phyloP scores from a whole-genome alignment of 352 stramenopile genomes.

The Phytophthora parvispora region DNA sequence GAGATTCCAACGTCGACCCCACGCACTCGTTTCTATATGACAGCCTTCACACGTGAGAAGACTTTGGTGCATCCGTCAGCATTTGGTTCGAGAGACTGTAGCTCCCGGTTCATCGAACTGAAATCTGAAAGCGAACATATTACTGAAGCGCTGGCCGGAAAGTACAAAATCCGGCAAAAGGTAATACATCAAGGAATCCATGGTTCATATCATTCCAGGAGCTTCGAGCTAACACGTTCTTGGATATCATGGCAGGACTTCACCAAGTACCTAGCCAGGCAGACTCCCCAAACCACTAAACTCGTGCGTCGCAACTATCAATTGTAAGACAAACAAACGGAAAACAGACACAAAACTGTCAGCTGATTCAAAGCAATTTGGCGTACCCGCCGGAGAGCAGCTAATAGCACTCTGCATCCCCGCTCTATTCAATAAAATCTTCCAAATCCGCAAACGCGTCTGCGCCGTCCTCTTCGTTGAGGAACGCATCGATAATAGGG shows the following conservation, averaged over 20 bases:
- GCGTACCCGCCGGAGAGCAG: conserved; percentile 1
- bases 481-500: conserved; percentile 80
- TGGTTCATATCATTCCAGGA: conserved; percentile 2
- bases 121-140: conserved; percentile 41
- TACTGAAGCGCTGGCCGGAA: conserved; percentile 36
- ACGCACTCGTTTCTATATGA: conserved; percentile 53
- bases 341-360: conserved; percentile 18
- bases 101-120: conserved; percentile 39
- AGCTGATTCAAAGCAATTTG: conserved; percentile 9
- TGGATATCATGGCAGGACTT: conserved; percentile 38
- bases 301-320: conserved; percentile 47
- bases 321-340: conserved; percentile 34
- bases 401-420: not conserved
- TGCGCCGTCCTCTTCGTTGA: conserved; percentile 75
- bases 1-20: conserved; percentile 6
- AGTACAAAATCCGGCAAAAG: conserved; percentile 64
- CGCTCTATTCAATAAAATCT: conserved; percentile 78
- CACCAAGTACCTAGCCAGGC: conserved; percentile 53
- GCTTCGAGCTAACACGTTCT: not conserved
- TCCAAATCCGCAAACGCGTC: conserved; percentile 81
- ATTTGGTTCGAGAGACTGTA: conserved; percentile 10
- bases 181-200: no score
- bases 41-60: conserved; percentile 40
- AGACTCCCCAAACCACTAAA: conserved; percentile 38
- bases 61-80: conserved; percentile 1